Base-by-base conservation (phyloP, 2,329 filamentous ascomycete species). In the Huntiella omanensis region DNA sequence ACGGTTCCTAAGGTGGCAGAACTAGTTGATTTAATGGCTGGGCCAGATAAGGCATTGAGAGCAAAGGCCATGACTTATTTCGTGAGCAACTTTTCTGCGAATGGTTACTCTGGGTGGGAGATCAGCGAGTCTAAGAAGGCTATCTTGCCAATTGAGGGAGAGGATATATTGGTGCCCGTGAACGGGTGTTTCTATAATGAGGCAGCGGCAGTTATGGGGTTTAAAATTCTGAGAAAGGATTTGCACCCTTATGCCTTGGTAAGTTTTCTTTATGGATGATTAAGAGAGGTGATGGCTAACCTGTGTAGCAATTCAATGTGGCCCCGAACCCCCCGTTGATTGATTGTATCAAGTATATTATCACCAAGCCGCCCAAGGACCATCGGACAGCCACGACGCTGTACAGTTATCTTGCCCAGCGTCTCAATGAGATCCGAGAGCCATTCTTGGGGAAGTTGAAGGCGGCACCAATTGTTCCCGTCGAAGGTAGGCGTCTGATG, bases 171-270 rank as follows among this genome's bases (percentile, higher is more conserved):
- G 22, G 82, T 85, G 1, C 63, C 70, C 1, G 87, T 88, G 0
- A 73, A 71, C 1, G 73, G 77, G 49, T 95, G 87, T 56, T 98
- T 84, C 57, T 85, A 78, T 1, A 88, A 96, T 53, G 73, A 80
- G 35, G 72, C 72, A 37, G 83, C 83, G 16, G 69, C 79, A 1
- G 67, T 92, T 4, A 69, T 98, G 45, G 84, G 83, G 0, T 96
- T 93, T 55, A 69, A 77, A 19, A 80, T 94, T 13, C 64, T 98
- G 33, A 71, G 75, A 50, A 71, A 65, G 41, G 83, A 91, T 52
- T 68, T 96, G n/a, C 78, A 83, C 50, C 64, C 71, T 8, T 84
- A 96, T 64, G 83, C 86, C 12, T 67, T 60, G 52, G 65, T 68
- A 58, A 56, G 64, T 46, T 10, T 11, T 12, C 34, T 38, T 17